Evolutionary conservation across 2,329 filamentous ascomycete species (phyloP), one percentile per base, ranked within the genome.

Genomic region (Claviceps pusilla): DNA sequence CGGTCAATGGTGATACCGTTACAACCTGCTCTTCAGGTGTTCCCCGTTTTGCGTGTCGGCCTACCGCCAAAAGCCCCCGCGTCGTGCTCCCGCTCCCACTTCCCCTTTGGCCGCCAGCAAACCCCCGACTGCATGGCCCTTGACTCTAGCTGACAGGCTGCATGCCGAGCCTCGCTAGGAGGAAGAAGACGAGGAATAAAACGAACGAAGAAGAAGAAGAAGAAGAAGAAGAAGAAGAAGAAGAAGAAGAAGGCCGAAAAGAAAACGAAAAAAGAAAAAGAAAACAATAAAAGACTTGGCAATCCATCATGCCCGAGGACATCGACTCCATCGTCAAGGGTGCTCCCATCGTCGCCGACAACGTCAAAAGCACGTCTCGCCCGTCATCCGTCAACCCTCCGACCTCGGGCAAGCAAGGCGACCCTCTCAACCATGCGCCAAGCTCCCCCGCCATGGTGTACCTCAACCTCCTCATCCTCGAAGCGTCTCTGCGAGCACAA

Each of bases 401-500:
- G 59, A 61, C 72, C 59, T 60, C 72, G 61, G 63, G 62, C 61
- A 77, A 76, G 62, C 69, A 74, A 33, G 71, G 73, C 65, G 89
- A 94, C 66, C 88, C 89, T 33, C 79, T 91, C 58, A 84, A 83
- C 62, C 82, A 84, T 57, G 82, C 91, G 16, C 90, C 90, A n/a
- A 91, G 87, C 65, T 89, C 88, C 16, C 90, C 90, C 48, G 88
- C 89, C 54, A 93, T 95, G 75, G 96, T 98, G 65, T 98, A 98
- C 72, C 83, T 98, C 63, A 98, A 98, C 70, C 84, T 98, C 29
- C 80, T 98, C 56, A 94, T 98, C 63, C 87, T 98, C 69, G 93
- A 98, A 69, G 89, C 89, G 50, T 95, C 89, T 5, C 76, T 98
- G 41, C 88, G 93, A 59, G 84, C 89, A 29, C 93, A 98, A 64